Percentiles rank a stretch among this genome's conserved stretches.
phyloP scores from a whole-genome alignment of 1,139 yeast species.

The Kodamaea arcana region DNA sequence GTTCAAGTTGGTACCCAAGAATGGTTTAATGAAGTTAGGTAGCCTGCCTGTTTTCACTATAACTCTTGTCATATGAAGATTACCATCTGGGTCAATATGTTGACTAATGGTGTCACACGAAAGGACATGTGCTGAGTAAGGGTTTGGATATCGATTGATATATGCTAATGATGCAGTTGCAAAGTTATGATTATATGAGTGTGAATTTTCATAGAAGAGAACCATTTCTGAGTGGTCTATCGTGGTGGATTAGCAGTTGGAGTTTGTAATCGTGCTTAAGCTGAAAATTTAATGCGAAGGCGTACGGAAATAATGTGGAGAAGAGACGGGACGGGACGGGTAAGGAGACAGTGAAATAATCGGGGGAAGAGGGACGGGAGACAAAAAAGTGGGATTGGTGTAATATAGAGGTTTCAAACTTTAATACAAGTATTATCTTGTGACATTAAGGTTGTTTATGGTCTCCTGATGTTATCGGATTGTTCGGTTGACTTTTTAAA shows the following conservation, averaged over 20 bases:
- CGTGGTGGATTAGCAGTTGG: neutral
- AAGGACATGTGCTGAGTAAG: conserved; percentile 83
- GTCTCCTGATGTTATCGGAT: too few species aligned
- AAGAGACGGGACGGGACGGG: too few species aligned
- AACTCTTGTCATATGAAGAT: conserved; percentile 68
- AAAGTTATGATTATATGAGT: conserved; percentile 61
- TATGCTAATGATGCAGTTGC: conserved; percentile 74
- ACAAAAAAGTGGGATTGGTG: too few species aligned
- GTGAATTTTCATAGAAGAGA: conserved; percentile 54
- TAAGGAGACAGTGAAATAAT: too few species aligned
- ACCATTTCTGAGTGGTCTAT: conserved; percentile 45
- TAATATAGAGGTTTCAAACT: too few species aligned
- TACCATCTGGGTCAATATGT: conserved; percentile 57
- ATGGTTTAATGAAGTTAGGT: conserved; percentile 76
- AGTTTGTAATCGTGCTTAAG: too few species aligned
- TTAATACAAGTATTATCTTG: too few species aligned
- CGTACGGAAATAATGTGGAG: neutral
- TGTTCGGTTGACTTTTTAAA: too few species aligned
- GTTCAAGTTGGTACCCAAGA: conserved; percentile 67
- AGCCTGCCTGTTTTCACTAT: conserved; percentile 77
- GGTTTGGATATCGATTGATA: conserved; percentile 85
- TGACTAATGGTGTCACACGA: conserved; percentile 75
- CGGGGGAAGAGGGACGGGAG: too few species aligned
- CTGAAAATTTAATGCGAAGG: neutral
- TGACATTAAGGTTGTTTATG: too few species aligned